A percentile compares a stretch with the other conserved stretches of the same genome.
Evolutionary conservation across 768 basidiomycete genomes (phyloP).

Genomic region (Podaxis sp.): DNA sequence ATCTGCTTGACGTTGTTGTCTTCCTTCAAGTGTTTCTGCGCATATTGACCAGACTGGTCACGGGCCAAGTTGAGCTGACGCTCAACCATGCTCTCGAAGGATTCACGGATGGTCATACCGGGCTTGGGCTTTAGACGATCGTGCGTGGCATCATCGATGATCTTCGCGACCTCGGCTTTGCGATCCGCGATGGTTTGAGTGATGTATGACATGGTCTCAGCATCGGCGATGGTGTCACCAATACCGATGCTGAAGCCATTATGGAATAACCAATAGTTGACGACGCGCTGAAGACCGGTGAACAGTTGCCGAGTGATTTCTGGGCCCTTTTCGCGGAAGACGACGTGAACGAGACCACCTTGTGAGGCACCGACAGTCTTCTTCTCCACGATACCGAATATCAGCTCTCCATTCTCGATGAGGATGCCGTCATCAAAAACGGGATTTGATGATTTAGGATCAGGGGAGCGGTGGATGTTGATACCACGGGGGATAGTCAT

Average conservation of each 20-base stretch:
- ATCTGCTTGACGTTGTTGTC: constrained; percentile 99
- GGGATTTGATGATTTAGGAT: constrained; percentile 75
- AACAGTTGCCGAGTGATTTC: constrained; percentile 88
- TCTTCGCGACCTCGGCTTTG: constrained; percentile 71
- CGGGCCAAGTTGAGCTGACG: constrained; percentile 90
- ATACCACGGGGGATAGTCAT: constrained; percentile 93
- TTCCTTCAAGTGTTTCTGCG: constrained; percentile 96
- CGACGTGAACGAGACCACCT: constrained; percentile 92
- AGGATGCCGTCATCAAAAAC: constrained; percentile 91
- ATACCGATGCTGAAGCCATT: constrained; percentile 99
- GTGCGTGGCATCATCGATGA: constrained; percentile 80
- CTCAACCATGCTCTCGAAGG: constrained; percentile 92
- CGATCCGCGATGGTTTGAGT: constrained; percentile 76
- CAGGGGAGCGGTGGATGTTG: constrained; percentile 82
- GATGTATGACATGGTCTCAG: constrained; percentile 82
- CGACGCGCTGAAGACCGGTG: constrained; percentile 90
- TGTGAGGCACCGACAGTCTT: constrained; percentile 97
- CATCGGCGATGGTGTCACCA: constrained; percentile 95
- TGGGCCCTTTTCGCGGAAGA: constrained; percentile 96
- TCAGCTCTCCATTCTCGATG: constrained; percentile 94
- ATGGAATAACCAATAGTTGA: constrained; percentile 99
- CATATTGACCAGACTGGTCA: constrained; percentile 92
- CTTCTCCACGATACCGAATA: constrained; percentile 96
- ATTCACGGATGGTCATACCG: constrained; percentile 99
- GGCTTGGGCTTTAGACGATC: constrained; percentile 87